Base-by-base conservation (phyloP, 2,329 filamentous ascomycete species). In the Cladosporium halotolerans region DNA sequence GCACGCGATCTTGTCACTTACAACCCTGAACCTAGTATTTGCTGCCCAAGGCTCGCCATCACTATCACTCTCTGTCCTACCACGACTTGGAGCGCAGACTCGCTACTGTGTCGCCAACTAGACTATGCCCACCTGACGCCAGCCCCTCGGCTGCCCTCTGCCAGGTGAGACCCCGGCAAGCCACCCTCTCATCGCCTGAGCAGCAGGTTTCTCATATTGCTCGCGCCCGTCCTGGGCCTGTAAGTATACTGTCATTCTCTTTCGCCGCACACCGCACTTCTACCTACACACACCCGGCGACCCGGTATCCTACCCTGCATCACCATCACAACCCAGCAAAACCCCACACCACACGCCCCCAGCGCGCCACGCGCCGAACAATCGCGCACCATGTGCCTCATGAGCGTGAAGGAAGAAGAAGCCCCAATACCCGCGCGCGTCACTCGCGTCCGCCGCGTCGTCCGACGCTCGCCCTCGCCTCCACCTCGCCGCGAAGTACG, bases 401-500 rank as follows among this genome's bases (percentile, higher is more conserved):
- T 76, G 64, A 71, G 70, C 56, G 70, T 76, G 52, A 70, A 69
- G 55, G 73, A 75, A 57, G 73, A 76, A 41, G 65, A 71, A 43
- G 63, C 64, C 41, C 46, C 54, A 2, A 55, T 60, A 13, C 63
- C 63, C 14, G 56, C 60, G 18, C 60, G 64, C 5, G 65, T 71
- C 31, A 69, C 73, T 32, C 68, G 68, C 5, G 70, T 71, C 56
- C 66, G 71, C 48, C 65, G 70, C 32, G 55, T 58, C 39, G 65
- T 64, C 58, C 57, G 59, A 40, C 61, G 59, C 45, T 63, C 66
- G 16, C 55, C 57, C 38, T 61, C 60, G 45, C 61, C 55, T 5
- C 61, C 60, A 45, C 61, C 55, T 3, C 61, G 60, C 33, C 58
- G 49, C 39, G 48, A 57, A n/a, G 34, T 53, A 9, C 57, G 62